Evolutionary conservation across 768 basidiomycete species (phyloP).

Genomic region (Termitomyces sp.): DNA sequence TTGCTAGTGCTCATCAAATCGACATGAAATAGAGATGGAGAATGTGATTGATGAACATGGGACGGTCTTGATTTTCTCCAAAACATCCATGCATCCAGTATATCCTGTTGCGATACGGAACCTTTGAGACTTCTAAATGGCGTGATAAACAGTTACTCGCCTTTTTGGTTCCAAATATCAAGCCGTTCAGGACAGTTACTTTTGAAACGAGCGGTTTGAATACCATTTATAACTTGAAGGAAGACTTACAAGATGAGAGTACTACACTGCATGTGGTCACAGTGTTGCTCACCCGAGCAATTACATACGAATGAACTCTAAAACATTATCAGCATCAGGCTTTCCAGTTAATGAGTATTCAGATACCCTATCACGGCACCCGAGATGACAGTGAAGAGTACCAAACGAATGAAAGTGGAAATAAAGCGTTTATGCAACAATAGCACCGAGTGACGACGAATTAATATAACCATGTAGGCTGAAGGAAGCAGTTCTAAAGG

Average conservation of each 20-base stretch:
- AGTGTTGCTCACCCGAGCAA: slow-evolving; percentile 4
- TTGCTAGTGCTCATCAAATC: neutral
- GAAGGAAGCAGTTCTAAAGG: neutral
- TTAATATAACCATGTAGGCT: slow-evolving; percentile 2
- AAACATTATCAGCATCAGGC: neutral
- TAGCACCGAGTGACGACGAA: neutral
- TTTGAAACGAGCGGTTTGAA: neutral
- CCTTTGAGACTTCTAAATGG: neutral
- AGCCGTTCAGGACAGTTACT: neutral
- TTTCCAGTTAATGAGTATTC: neutral
- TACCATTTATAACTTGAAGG: neutral
- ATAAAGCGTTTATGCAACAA: neutral
- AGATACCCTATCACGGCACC: neutral
- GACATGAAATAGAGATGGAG: neutral
- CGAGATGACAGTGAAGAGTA: slow-evolving; percentile 3
- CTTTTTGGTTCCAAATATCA: neutral
- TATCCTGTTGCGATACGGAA: neutral
- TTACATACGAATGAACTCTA: slow-evolving; percentile 2
- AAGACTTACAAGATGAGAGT: slow-evolving; percentile 2
- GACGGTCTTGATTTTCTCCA: neutral
- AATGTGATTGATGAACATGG: neutral
- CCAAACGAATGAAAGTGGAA: slow-evolving; percentile 3
- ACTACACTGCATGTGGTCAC: slow-evolving; percentile 7
- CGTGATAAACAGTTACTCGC: neutral
- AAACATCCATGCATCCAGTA: neutral